These are phyloP conservation scores for Kazachstania martiniae DNA, from an alignment of 805 yeast species.

Conservation along the genomic window DNA sequence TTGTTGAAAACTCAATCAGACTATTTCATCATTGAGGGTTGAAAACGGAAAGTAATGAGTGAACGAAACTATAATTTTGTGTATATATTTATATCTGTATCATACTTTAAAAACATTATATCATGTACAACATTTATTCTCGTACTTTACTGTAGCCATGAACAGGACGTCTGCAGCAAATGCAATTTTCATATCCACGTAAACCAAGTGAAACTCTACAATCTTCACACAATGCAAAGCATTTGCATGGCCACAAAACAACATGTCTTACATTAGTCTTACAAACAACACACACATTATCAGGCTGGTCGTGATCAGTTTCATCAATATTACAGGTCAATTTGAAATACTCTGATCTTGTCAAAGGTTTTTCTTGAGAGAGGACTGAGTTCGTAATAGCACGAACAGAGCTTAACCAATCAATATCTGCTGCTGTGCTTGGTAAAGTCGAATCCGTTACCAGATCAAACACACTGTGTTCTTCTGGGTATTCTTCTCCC, in stretches of 20 bases:
- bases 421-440: not conserved
- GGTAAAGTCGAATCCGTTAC: not conserved
- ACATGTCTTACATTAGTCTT: conserved; percentile 63
- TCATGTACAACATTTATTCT: not conserved
- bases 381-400: conserved; percentile 1
- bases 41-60: too few species aligned
- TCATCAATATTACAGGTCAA: not conserved
- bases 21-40: conserved; percentile 78
- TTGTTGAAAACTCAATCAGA: conserved; percentile 93
- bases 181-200: conserved; percentile 69
- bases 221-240: conserved; percentile 77
- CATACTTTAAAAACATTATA: not conserved
- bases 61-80: too few species aligned
- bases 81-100: not conserved
- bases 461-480: too few species aligned
- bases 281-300: conserved; percentile 66
- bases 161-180: conserved; percentile 72
- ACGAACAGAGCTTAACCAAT: conserved; percentile 1
- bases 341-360: conserved; percentile 3
- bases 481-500: too few species aligned
- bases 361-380: conserved; percentile 1
- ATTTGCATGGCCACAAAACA: conserved; percentile 85
- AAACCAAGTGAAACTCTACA: conserved; percentile 68
- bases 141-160: conserved; percentile 37
- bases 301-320: not conserved